Conservation (phyloP, 2,329 filamentous ascomycete species). For the Chaetomiaceae sp. region DNA sequence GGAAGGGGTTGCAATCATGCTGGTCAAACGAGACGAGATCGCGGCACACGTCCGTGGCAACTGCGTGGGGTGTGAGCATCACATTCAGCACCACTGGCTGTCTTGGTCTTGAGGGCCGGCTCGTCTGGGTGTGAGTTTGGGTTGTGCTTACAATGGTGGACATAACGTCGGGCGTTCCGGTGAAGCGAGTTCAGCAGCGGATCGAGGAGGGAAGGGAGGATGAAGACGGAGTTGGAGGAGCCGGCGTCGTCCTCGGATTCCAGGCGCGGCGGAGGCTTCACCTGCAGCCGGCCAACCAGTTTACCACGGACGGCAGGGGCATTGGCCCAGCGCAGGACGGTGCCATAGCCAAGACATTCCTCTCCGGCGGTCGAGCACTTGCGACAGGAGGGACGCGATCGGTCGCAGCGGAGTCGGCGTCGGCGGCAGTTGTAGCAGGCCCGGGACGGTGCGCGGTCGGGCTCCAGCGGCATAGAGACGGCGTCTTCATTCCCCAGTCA, state of each 20-base stretch:
- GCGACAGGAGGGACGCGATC: conserved; percentile 53
- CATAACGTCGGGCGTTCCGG: conserved; percentile 41
- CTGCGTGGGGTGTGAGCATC: conserved; percentile 20
- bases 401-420: conserved; percentile 57
- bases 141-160: conserved; percentile 45
- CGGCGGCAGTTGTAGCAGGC: conserved; percentile 59
- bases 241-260: no score
- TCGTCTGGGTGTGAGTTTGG: no score
- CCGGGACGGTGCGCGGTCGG: conserved; percentile 19
- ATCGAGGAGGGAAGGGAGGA: conserved; percentile 41
- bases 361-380: conserved; percentile 53
- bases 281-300: conserved; percentile 27
- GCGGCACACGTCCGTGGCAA: conserved; percentile 46
- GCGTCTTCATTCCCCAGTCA: conserved; percentile 10
- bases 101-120: no score
- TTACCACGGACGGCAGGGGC: conserved; percentile 47
- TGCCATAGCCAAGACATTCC: conserved; percentile 58
- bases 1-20: conserved; percentile 43
- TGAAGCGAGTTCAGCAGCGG: conserved; percentile 52
- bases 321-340: conserved; percentile 54
- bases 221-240: neutral
- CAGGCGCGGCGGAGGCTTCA: neutral
- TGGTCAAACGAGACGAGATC: conserved; percentile 47
- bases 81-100: no score
- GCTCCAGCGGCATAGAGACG: conserved; percentile 9